These are phyloP conservation scores for Rostrohypoxylon terebratum DNA, from an alignment of 495 filamentous ascomycete genomes.

Conservation along the genomic window DNA sequence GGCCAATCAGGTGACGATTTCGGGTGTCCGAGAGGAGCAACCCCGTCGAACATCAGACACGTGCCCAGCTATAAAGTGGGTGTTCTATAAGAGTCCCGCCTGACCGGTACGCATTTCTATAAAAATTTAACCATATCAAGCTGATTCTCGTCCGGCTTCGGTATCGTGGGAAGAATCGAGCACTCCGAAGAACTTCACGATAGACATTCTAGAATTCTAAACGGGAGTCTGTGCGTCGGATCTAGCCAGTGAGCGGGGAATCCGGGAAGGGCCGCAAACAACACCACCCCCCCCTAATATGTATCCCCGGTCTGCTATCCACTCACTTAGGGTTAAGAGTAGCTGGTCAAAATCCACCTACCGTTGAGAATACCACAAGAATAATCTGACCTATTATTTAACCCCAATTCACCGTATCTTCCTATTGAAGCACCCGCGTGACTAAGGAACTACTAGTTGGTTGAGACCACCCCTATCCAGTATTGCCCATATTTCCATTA, in stretches of 20 bases:
- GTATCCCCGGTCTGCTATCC: slow-evolving; percentile 41
- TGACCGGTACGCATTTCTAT: slow-evolving; percentile 34
- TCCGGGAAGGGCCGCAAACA: slow-evolving; percentile 46
- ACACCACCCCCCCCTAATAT: slow-evolving; percentile 29
- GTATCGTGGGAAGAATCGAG: slow-evolving; percentile 15
- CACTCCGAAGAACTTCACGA: slow-evolving; percentile 37
- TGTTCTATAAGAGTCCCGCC: slow-evolving; percentile 38
- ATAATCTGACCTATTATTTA: slow-evolving; percentile 22
- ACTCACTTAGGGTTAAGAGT: slow-evolving; percentile 43
- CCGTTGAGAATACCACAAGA: slow-evolving; percentile 38
- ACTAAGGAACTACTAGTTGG: not conserved
- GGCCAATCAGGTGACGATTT: slow-evolving; percentile 34
- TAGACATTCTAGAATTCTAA: slow-evolving; percentile 30
- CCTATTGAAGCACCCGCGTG: not conserved
- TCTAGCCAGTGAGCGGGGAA: slow-evolving; percentile 41
- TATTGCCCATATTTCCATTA: not conserved
- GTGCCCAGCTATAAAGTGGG: slow-evolving; percentile 34
- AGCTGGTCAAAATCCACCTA: slow-evolving; percentile 35
- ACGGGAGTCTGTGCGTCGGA: slow-evolving; percentile 47
- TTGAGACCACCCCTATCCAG: slow-evolving; percentile 2
- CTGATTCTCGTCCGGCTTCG: slow-evolving; percentile 40
- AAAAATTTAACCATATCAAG: slow-evolving; percentile 12
- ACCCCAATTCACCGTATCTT: slow-evolving; percentile 15
- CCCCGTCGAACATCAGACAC: slow-evolving; percentile 37
- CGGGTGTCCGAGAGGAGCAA: slow-evolving; percentile 23